Evolutionary conservation across 1,284 basidiomycete genomes (phyloP), one percentile per base, ranked within the genome.

Genomic region (Leccinum subrobustum): DNA sequence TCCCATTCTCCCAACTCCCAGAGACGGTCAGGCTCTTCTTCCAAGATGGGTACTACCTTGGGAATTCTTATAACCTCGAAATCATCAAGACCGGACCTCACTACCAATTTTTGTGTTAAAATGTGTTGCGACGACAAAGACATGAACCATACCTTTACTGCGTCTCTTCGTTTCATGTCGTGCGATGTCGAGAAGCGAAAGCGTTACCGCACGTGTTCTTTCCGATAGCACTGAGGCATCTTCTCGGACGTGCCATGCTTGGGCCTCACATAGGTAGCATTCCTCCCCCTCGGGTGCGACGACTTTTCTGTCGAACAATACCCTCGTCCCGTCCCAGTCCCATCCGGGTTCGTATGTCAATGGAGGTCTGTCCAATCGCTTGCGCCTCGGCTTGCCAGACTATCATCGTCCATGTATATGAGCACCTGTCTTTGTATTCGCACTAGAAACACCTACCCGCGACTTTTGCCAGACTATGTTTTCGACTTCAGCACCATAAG

Each of bases 51-150:
- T 8, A 73, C 39, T 7, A 68, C 61, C 9, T 27, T 61, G 12
- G 69, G 68, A n/a, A 68, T 1, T 31, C 64, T 57, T 29, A 68
- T 39, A 3, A 71, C 51, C 20, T 74, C 73, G 20, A 73, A 70
- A 50, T 66, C 70, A 2, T 48, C 61, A 9, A 57, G 18, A 29
- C 35, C 16, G 25, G 56, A 54, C 48, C 54, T 56, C 44, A 31
- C 69, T 73, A 35, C 23, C 50, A 54, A 3, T 6, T 48, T 7
- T 11, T 23, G 11, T 9, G 20, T 3, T 61, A 7, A 59, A 63
- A 51, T 31, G n/a, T 12, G 11, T 1, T 20, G 9, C 48, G 3
- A 25, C 5, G 47, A 29, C 44, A 8, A 6, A 18, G 4, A 39
- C n/a, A 9, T 48, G 14, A 6, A 5, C 4, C 69, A 3, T 50